phyloP scores from a whole-genome alignment of 345 rosid genomes.

The Clausena lansium region DNA sequence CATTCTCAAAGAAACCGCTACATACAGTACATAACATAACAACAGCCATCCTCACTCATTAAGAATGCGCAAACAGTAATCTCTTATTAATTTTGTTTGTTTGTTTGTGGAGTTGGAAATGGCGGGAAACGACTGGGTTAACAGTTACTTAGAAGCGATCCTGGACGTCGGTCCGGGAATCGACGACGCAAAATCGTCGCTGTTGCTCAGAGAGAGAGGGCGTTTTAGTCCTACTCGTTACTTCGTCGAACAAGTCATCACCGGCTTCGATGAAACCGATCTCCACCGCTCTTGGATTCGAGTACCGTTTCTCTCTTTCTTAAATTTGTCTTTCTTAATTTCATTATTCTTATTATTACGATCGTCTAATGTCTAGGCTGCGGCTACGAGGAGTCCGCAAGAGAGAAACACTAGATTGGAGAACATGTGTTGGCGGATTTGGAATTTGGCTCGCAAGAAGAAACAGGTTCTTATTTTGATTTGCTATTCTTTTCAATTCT shows the following conservation, averaged over 20 bases:
- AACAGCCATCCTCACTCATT: not conserved
- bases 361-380: slow-evolving; percentile 40
- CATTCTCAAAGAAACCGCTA: no score
- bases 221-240: slow-evolving; percentile 76
- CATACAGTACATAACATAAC: no score
- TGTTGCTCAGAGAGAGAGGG: slow-evolving; percentile 77
- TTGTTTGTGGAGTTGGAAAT: slow-evolving; percentile 14
- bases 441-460: slow-evolving; percentile 89
- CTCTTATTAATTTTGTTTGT: not conserved
- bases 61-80: no score
- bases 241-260: slow-evolving; percentile 75
- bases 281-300: slow-evolving; percentile 85
- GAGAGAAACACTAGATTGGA: slow-evolving; percentile 86
- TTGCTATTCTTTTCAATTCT: no score
- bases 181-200: slow-evolving; percentile 46
- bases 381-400: slow-evolving; percentile 77
- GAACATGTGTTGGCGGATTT: slow-evolving; percentile 90
- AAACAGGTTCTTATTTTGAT: slow-evolving; percentile 46
- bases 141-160: slow-evolving; percentile 66
- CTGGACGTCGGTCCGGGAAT: slow-evolving; percentile 58
- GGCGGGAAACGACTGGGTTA: slow-evolving; percentile 82
- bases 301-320: slow-evolving; percentile 24
- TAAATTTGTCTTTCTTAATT: not conserved
- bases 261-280: slow-evolving; percentile 85
- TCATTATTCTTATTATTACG: not conserved